Percentiles rank a stretch among this genome's conserved stretches.
These are phyloP conservation scores for Albophoma yamanashiensis DNA, from an alignment of 2,329 filamentous ascomycete genomes.

Conservation along the genomic window DNA sequence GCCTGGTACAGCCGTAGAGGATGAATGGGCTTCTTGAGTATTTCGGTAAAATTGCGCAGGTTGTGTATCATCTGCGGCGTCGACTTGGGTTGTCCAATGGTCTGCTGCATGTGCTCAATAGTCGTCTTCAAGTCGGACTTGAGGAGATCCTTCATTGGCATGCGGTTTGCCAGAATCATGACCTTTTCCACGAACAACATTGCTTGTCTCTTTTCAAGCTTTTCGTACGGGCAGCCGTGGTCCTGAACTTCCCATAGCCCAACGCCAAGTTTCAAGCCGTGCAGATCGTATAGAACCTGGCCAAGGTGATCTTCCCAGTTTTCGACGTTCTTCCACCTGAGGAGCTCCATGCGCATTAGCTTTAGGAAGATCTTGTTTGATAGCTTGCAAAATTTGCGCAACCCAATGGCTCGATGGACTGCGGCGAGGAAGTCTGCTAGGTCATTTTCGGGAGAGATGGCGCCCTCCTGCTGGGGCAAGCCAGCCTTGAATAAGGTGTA, in stretches of 20 bases:
- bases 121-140: conserved; percentile 85
- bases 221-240: conserved; percentile 68
- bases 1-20: conserved; percentile 70
- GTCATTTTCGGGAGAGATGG: conserved; percentile 58
- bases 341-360: conserved; percentile 76
- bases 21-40: conserved; percentile 74
- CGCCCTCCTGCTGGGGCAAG: conserved; percentile 56
- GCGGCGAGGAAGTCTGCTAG: conserved; percentile 69
- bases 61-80: conserved; percentile 80
- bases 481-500: conserved; percentile 72
- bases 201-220: conserved; percentile 70
- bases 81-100: conserved; percentile 69
- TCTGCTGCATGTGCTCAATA: conserved; percentile 87
- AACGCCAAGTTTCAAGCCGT: conserved; percentile 67
- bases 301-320: conserved; percentile 81
- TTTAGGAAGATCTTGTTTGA: conserved; percentile 84
- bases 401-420: conserved; percentile 73
- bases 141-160: conserved; percentile 82
- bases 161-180: conserved; percentile 66
- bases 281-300: conserved; percentile 74
- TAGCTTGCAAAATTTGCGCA: conserved; percentile 74
- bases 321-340: conserved; percentile 64
- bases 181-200: conserved; percentile 76
- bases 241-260: conserved; percentile 59
- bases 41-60: conserved; percentile 68